Evolutionary conservation across 768 basidiomycete species (phyloP).

Genomic region (Termitomyces sp.): DNA sequence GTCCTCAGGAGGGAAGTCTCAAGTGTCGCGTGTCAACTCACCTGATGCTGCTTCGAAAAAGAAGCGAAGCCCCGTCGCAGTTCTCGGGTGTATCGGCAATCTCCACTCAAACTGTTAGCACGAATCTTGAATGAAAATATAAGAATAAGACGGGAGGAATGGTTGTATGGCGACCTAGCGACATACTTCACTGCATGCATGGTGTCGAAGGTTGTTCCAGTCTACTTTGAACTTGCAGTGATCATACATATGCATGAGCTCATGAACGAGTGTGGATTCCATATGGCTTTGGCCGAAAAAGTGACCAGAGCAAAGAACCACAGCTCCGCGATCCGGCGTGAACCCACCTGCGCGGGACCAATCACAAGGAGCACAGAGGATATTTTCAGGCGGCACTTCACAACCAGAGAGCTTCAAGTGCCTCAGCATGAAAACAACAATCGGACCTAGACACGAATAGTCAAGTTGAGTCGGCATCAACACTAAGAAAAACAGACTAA

Average conservation of each 20-base stretch:
- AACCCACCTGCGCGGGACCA: constrained; percentile 75
- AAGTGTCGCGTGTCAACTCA: constrained; percentile 25
- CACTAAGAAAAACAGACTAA: constrained; percentile 32
- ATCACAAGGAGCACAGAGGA: constrained; percentile 86
- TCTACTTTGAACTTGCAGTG: constrained; percentile 93
- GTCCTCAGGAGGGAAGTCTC: constrained; percentile 1
- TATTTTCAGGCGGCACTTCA: constrained; percentile 64
- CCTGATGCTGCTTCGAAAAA: constrained; percentile 95
- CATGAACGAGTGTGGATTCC: constrained; percentile 92
- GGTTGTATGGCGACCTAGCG: neutral
- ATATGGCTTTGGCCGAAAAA: constrained; percentile 81
- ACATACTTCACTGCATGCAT: constrained; percentile 92
- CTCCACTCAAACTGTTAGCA: constrained; percentile 90
- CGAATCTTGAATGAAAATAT: constrained; percentile 62
- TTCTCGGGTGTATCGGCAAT: constrained; percentile 87
- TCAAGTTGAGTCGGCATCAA: neutral
- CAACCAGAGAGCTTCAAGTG: constrained; percentile 79
- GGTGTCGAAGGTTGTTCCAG: constrained; percentile 87
- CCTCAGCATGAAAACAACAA: constrained; percentile 87
- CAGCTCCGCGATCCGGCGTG: constrained; percentile 68
- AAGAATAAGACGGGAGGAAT: neutral
- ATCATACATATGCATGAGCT: constrained; percentile 94
- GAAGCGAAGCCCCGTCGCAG: constrained; percentile 69
- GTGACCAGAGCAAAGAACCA: constrained; percentile 83
- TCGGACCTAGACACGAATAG: constrained; percentile 55